phyloP scores from a whole-genome alignment of 805 yeast genomes.

The Clavispora fructus region DNA sequence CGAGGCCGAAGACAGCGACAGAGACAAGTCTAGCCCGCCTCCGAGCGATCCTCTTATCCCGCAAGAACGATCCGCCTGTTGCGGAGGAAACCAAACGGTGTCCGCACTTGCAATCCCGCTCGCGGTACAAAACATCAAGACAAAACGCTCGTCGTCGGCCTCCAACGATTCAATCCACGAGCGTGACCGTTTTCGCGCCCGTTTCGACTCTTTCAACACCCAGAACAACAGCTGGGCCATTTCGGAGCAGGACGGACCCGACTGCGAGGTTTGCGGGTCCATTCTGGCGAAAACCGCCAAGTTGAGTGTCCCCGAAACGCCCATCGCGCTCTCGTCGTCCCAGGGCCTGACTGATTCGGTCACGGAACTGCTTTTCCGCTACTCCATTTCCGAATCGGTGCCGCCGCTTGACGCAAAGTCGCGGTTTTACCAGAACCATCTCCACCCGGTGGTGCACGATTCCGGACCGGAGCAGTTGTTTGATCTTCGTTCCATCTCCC shows the following conservation, averaged over 20 bases:
- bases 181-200: conserved; percentile 37
- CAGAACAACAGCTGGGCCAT: conserved; percentile 3
- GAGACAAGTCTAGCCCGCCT: neutral
- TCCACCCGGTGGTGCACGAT: neutral
- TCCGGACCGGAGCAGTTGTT: neutral
- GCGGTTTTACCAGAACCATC: conserved; percentile 7
- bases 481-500: neutral
- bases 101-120: neutral
- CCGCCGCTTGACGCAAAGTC: conserved; percentile 18
- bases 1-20: neutral
- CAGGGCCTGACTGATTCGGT: conserved; percentile 1
- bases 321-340: conserved; percentile 1
- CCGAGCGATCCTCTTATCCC: no score
- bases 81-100: no score
- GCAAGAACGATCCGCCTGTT: neutral
- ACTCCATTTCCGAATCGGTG: conserved; percentile 4
- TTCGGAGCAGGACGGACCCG: conserved; percentile 1
- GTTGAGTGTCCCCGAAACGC: conserved; percentile 15
- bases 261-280: conserved; percentile 32
- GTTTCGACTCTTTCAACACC: conserved; percentile 29
- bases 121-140: conserved; percentile 2
- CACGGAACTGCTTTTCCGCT: conserved; percentile 1
- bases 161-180: conserved; percentile 37
- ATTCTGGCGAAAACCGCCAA: conserved; percentile 35
- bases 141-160: conserved; percentile 34